Base-by-base conservation (phyloP, 495 filamentous ascomycete genomes). In the Wilcoxina mikolae region DNA sequence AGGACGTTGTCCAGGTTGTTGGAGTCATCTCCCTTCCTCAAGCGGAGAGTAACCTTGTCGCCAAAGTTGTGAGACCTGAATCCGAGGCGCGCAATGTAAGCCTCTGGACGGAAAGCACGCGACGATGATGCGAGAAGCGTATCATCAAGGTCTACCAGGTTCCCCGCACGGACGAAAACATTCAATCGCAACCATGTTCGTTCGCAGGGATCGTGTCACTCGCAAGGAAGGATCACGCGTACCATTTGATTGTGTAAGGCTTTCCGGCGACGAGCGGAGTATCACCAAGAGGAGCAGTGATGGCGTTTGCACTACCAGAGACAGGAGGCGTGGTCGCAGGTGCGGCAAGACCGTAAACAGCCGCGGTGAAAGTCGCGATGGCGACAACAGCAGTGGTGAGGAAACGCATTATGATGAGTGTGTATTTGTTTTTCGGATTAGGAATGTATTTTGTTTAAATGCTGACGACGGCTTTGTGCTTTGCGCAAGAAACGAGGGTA, bases 221-320 rank as follows among this genome's bases (percentile, higher is more conserved):
- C 17, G 7, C 7, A 9, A 43, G 4, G 20, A 18, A 43, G 9
- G 39, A 9, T 20, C 39, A 9, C 4, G 20, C 39, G 17, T 43
- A 43, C 80, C 80, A 84, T 24, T 53, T 73, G 42, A 84, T 62
- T 17, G 72, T 75, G 28, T 72, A 71, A 1, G 73, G 47, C 55
- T 71, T 25, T 12, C 79, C 80, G 20, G 74, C 73, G 2, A 67
- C 69, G 60, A 80, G 70, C 17, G 58, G 53, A 33, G 72, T 73
- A 29, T 75, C 74, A 23, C 57, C 65, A 7, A 51, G 28, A 11
- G 78, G 45, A 57, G 61, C 28, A 49, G 47, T 26, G 10, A 7
- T 38, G 15, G n/a, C 31, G 22, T 31, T 58, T 57, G 70, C 53
- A n/a, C n/a, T n/a, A n/a, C n/a, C n/a, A n/a, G n/a, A n/a, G n/a